Conservation (phyloP, 148 eudicot genomes). For the Bassia scoparia region DNA sequence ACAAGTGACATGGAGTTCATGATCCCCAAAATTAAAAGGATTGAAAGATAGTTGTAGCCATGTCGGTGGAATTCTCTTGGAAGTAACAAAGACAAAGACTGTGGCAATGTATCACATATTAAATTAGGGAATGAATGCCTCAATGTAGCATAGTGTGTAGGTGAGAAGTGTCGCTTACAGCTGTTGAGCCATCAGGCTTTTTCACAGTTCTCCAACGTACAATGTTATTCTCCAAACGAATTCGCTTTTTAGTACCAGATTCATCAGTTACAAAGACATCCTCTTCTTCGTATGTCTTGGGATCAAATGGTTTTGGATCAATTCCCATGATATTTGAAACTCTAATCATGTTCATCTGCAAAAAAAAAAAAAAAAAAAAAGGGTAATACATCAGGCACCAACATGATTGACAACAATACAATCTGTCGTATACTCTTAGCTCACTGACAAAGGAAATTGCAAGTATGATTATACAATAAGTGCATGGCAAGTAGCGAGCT, state of each 20-base stretch:
- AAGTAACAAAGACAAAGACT: not conserved
- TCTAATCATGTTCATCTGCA: conserved; percentile 90
- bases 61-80: not conserved
- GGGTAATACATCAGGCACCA: not conserved
- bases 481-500: too few species aligned
- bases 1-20: not conserved
- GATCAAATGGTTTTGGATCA: conserved; percentile 90
- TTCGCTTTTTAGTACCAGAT: conserved; percentile 85
- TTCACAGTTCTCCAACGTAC: conserved; percentile 88
- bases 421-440: not conserved
- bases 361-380: conserved; percentile 7
- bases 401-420: not conserved
- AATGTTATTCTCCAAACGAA: conserved; percentile 87
- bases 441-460: not conserved
- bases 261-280: conserved; percentile 87
- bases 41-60: not conserved
- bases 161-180: conserved; percentile 52
- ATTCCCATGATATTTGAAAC: conserved; percentile 98
- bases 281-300: conserved; percentile 81
- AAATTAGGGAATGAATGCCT: not conserved
- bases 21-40: not conserved
- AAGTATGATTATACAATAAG: not conserved
- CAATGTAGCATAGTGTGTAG: not conserved
- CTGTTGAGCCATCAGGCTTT: conserved; percentile 60
- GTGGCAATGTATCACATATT: too few species aligned